Evolutionary conservation across 2,329 filamentous ascomycete species (phyloP).

Genomic region (Alternaria brassicicola): DNA sequence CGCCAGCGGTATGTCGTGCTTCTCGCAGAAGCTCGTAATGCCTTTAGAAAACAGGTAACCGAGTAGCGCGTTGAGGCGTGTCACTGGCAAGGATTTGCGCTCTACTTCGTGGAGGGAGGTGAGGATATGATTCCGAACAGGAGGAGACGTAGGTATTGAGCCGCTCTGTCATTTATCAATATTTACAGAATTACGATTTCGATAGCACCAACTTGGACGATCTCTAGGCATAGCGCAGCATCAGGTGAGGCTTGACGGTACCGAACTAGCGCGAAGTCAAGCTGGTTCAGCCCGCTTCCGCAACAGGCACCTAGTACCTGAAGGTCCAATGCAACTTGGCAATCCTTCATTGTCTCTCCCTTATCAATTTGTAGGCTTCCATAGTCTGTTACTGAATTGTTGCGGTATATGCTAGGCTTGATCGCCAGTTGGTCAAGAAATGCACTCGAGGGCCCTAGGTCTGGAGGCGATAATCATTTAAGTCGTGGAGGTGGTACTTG

Average conservation of each 20-base stretch:
- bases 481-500: background rate
- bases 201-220: conserved; percentile 48
- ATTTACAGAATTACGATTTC: background rate
- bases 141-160: conserved; percentile 60
- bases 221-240: conserved; percentile 61
- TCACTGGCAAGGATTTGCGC: conserved; percentile 60
- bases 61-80: conserved; percentile 63
- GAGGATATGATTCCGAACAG: conserved; percentile 63
- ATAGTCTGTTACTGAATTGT: conserved; percentile 21
- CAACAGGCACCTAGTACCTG: conserved; percentile 62
- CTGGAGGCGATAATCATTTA: background rate
- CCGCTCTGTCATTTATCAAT: conserved; percentile 53
- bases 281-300: conserved; percentile 62
- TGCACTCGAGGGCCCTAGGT: background rate
- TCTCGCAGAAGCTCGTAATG: conserved; percentile 57
- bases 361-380: background rate
- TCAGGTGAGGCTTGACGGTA: conserved; percentile 61
- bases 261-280: conserved; percentile 64
- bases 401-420: conserved; percentile 14
- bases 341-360: conserved; percentile 2
- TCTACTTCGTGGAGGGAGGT: conserved; percentile 62
- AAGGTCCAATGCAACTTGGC: conserved; percentile 50
- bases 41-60: conserved; percentile 63
- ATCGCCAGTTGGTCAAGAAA: background rate
- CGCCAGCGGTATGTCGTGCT: conserved; percentile 51